Evolutionary conservation across 2,329 filamentous ascomycete species (phyloP).

Genomic region (Fusarium citri): DNA sequence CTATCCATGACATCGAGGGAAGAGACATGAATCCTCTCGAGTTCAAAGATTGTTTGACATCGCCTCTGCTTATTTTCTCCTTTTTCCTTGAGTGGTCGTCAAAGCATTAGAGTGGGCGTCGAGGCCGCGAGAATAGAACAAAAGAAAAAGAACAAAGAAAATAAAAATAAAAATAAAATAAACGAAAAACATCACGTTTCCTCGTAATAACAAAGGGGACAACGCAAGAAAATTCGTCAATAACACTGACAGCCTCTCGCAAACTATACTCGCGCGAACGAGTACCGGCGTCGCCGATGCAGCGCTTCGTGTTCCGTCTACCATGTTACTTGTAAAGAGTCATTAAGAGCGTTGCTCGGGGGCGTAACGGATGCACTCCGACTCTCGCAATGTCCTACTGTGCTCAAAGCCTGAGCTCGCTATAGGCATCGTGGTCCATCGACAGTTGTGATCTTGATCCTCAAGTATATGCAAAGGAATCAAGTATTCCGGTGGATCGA

Average conservation of each 20-base stretch:
- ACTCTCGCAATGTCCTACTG: conserved; percentile 18
- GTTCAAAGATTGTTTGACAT: conserved; percentile 10
- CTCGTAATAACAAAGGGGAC: conserved; percentile 45
- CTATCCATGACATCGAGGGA: conserved; percentile 25
- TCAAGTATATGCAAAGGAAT: conserved; percentile 2
- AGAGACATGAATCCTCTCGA: conserved; percentile 41
- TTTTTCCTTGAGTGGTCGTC: conserved; percentile 34
- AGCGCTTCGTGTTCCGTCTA: conserved; percentile 45
- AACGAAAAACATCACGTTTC: conserved; percentile 44
- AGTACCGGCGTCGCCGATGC: conserved; percentile 41
- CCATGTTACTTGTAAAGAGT: conserved; percentile 45
- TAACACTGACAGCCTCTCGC: conserved; percentile 34
- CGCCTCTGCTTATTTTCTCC: conserved; percentile 21
- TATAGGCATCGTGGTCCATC: conserved; percentile 3
- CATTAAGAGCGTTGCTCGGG: conserved; percentile 44
- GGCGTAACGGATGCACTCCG: conserved; percentile 26
- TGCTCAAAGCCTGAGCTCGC: conserved; percentile 6
- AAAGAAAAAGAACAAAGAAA: conserved; percentile 24
- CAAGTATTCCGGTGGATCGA: conserved; percentile 24
- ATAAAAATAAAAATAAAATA: conserved; percentile 29
- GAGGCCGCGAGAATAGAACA: conserved; percentile 35
- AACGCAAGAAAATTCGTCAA: conserved; percentile 45
- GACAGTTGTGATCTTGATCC: background rate
- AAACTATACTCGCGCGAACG: conserved; percentile 43
- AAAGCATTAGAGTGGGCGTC: conserved; percentile 43